Conservation (phyloP, 495 filamentous ascomycete genomes). For the Aspergillus mulundensis region DNA sequence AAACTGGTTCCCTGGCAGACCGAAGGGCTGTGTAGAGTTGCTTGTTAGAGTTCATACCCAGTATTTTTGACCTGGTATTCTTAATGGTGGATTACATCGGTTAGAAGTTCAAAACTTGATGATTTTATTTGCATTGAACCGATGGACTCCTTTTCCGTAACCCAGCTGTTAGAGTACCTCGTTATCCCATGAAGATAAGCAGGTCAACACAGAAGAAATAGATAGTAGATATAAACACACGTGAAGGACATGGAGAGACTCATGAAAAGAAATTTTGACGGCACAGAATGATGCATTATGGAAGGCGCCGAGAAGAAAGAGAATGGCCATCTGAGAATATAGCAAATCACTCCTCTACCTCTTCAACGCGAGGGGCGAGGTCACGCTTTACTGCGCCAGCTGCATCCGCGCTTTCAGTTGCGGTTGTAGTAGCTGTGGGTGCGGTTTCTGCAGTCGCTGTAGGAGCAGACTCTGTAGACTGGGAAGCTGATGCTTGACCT, state of each 20-base stretch:
- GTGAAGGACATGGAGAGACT: not conserved
- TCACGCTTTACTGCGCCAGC: slow-evolving; percentile 47
- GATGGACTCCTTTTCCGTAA: slow-evolving; percentile 2
- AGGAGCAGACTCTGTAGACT: slow-evolving; percentile 42
- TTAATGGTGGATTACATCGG: not conserved
- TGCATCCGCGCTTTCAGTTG: slow-evolving; percentile 46
- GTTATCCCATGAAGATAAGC: not conserved
- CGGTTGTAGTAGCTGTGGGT: slow-evolving; percentile 56
- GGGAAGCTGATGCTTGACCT: slow-evolving; percentile 21
- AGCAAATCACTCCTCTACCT: slow-evolving; percentile 52
- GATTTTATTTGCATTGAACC: not conserved
- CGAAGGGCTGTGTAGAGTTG: not conserved
- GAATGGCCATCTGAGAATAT: not conserved
- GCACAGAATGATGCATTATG: not conserved
- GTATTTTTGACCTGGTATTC: not conserved
- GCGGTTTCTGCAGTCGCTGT: slow-evolving; percentile 48
- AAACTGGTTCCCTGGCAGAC: not conserved
- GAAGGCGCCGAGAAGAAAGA: not conserved
- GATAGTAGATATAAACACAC: not conserved
- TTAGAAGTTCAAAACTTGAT: not conserved
- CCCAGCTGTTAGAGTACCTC: not conserved
- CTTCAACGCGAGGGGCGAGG: slow-evolving; percentile 60
- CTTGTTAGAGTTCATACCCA: not conserved
- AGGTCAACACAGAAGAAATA: not conserved
- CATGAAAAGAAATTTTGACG: not conserved